Base-by-base conservation (phyloP, 1,284 basidiomycete genomes). In the Leccinum subfulvum region DNA sequence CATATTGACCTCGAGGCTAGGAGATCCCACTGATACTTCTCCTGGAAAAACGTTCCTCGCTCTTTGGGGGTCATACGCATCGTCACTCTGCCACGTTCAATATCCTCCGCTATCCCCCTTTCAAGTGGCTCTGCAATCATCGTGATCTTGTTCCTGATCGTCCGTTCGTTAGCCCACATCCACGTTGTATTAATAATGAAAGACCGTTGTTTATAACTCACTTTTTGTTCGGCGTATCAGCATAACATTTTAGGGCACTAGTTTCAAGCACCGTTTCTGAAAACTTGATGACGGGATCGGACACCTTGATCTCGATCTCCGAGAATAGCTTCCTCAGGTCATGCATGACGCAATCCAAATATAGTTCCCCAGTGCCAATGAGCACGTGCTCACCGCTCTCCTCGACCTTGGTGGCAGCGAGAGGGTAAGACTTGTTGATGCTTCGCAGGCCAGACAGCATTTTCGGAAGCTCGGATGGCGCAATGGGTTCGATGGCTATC, bases 261-360 rank as follows among this genome's bases (percentile, higher is more conserved):
- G 97, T 99, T 81, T 99, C 97, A 64, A 99, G 83, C 18, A 99
- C 97, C 11, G 97, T 99, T 81, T 99, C 97, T 73, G 94, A 94
- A 80, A 99, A 99, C 74, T 95, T 94, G 28, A 96, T 97, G 33
- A 98, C 95, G 1, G 97, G 97, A 80, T 99, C 97, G 35, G 95
- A 98, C 14, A 99, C 95, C 80, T 99, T 98, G 82, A 99, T 98
- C 83, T 99, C 97, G 69, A 99, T 98, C 81, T 99, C 97, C 54
- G 93, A 88, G 79, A 97, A 99, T 66, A 99, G 75, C 65, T 86
- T 86, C 64, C 97, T 84, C 66, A 99, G 79, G 78, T 99, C 97
- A 74, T 99, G 96, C 88, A 99, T 87, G 53, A 98, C 92, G 67
- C 91, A 97, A 76, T 99, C 97, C 70, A 99, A 82, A 78, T 97